A percentile compares a stretch with the other conserved stretches of the same genome.
Conservation (phyloP, 129 eudicot genomes). For the Gnaphalium uliginosum region DNA sequence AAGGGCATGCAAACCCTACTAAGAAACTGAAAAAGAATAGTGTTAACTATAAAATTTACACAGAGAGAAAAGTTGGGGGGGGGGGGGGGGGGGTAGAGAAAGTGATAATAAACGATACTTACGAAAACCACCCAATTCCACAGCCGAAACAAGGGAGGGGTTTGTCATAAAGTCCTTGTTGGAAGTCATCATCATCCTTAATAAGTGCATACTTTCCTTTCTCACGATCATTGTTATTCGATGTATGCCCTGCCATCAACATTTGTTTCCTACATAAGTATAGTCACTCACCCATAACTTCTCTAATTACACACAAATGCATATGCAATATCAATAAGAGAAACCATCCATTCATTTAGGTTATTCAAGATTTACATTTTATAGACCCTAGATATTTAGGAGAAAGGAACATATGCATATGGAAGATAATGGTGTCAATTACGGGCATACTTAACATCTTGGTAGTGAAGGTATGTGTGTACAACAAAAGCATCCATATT, state of each 20-base stretch:
- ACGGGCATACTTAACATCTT: neutral
- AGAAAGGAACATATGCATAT: neutral
- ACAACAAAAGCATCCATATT: neutral
- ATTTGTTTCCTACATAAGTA: slow-evolving; percentile 33
- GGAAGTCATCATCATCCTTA: slow-evolving; percentile 72
- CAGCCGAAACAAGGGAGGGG: slow-evolving; percentile 98
- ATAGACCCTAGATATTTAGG: neutral
- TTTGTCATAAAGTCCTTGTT: slow-evolving; percentile 73
- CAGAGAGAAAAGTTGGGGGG: neutral
- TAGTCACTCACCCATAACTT: slow-evolving; percentile 39
- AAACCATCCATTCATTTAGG: neutral
- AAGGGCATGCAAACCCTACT: slow-evolving; percentile 69
- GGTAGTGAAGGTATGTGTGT: neutral
- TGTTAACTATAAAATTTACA: neutral
- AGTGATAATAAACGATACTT: slow-evolving; percentile 35
- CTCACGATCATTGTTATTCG: slow-evolving; percentile 50
- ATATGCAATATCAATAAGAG: neutral
- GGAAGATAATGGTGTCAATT: neutral
- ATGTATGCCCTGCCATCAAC: slow-evolving; percentile 54
- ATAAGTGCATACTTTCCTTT: slow-evolving; percentile 74
- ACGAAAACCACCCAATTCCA: slow-evolving; percentile 99
- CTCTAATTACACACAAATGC: neutral
- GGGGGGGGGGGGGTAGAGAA: too few species aligned
- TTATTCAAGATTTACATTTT: neutral
- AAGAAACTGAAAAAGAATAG: slow-evolving; percentile 53